Base-by-base conservation (phyloP, 2,329 filamentous ascomycete genomes). In the Botryotinia convoluta region DNA sequence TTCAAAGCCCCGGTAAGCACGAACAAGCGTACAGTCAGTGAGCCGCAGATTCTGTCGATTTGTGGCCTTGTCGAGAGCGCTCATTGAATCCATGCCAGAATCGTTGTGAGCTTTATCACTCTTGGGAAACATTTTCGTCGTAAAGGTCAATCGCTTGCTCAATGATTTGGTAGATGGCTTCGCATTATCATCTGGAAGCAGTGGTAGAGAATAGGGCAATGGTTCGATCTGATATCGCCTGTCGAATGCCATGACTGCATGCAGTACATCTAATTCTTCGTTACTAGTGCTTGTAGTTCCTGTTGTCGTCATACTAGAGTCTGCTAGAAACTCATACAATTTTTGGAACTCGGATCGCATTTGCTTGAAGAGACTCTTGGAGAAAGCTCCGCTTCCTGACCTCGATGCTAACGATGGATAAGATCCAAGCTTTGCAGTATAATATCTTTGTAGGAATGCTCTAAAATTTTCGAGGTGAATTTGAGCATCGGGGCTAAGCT, bases 381-480 rank as follows among this genome's bases (percentile, higher is more conserved):
- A 86, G 75, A 91, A 92, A 1, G 86, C 81, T 10, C 82, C 78
- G 71, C 82, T 71, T 37, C 72, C 65, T 26, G 29, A 61, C 22
- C 44, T 84, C 32, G 83, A 81, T 0, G 92, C 92, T 3, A 45
- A 57, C 2, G 51, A 32, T 0, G 93, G 93, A 81, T 92, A 95
- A 76, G 90, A 91, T 8, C 92, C 92, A 45, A 93, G 86, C 71
- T 90, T 90, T 0, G 87, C 85, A 1, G 88, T 84, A 79, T 94
- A 95, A 78, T 90, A 91, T 0, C 85, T 84, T 39, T 90, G 85
- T 1, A 96, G 81, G 75, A 93, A 92, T 14, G 87, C 86, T 64
- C 92, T 86, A 80, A 95, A 95, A 2, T 88, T 87, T 75, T 94
- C 90, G 1, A 95, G 86, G 77, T 96, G 93, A 4, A 87, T 85